Evolutionary conservation across 176 grass and related monocot genomes (phyloP), one percentile per base, ranked within the genome.

Genomic region (Dendrocalamus sinicus): DNA sequence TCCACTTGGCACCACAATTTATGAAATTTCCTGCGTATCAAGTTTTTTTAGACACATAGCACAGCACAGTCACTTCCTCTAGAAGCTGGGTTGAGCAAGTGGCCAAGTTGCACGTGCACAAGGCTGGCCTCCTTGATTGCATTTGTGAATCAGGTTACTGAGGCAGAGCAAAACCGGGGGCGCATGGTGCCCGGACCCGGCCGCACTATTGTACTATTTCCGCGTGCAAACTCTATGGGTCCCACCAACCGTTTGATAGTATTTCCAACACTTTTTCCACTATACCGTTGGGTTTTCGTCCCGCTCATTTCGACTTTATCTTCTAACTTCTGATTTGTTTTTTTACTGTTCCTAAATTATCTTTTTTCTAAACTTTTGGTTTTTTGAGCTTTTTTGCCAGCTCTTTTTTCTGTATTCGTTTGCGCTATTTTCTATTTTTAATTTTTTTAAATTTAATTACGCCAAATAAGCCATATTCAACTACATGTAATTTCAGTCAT

Each of bases 101-200:
- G 63, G 37, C 12, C 88, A 86, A 86, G 83, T 77, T 90, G 88
- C 78, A 37, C 39, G 10, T 13, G 54, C 48, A 57, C 86, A 75
- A 75, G 72, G 26, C 62, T 73, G 67, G 30, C 72, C n/a, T 15
- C 15, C 62, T 45, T 45, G 35, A 55, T n/a, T 54, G 22, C 43
- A 46, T 9, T 4, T 9, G 37, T 26, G 74, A 75, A 81, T 41
- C 70, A 43, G 60, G 14, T 13, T 0, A 57, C 46, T 2, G 19
- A 73, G 17, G 6, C n/a, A 14, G 23, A 39, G 73, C 20, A 51
- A 70, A 88, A 82, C 79, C 20, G 62, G 52, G 20, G 20, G 41
- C 67, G 37, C 45, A 2, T 44, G 69, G 48, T 43, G 12, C 45
- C 72, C 43, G 43, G 43, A 8, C 43, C 43, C 20, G 10, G 15